Conservation (phyloP, 2,329 filamentous ascomycete genomes). For the Fusarium annulatum region DNA sequence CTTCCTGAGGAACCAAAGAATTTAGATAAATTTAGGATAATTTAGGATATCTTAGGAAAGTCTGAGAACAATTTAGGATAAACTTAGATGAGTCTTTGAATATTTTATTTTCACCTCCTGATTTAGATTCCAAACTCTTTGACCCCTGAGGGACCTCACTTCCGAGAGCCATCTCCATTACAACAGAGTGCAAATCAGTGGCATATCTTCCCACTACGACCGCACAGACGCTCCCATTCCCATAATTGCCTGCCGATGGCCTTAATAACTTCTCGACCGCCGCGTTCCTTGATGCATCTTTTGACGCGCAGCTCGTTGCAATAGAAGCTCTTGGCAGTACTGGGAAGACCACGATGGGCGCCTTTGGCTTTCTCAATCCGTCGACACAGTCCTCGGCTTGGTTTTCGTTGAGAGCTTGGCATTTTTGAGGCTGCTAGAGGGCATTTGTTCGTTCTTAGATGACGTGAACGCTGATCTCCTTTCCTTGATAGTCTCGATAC, state of each 20-base stretch:
- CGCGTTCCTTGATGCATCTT: not conserved
- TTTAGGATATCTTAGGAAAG: not conserved
- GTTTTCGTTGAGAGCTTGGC: not conserved
- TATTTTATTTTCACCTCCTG: not conserved
- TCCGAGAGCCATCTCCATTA: not conserved
- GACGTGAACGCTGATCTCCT: not conserved
- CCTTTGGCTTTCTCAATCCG: not conserved
- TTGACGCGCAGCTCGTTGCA: not conserved
- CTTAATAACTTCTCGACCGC: not conserved
- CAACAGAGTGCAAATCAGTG: not conserved
- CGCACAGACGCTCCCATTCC: not conserved
- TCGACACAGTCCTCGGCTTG: not conserved
- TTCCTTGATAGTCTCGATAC: not conserved
- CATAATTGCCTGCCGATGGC: rapidly evolving
- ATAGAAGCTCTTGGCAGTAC: not conserved
- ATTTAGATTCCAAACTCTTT: no score
- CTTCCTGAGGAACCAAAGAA: not conserved
- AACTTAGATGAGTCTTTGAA: not conserved
- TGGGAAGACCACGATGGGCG: not conserved
- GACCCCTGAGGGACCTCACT: not conserved
- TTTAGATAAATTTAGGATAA: not conserved
- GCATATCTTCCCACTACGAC: not conserved
- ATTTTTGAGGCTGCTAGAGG: not conserved
- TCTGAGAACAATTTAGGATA: not conserved
- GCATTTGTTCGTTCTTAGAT: not conserved